Percentiles rank a stretch among this genome's conserved stretches.
Conservation (phyloP, 306 rosid genomes). For the Cucumis cinereus region DNA sequence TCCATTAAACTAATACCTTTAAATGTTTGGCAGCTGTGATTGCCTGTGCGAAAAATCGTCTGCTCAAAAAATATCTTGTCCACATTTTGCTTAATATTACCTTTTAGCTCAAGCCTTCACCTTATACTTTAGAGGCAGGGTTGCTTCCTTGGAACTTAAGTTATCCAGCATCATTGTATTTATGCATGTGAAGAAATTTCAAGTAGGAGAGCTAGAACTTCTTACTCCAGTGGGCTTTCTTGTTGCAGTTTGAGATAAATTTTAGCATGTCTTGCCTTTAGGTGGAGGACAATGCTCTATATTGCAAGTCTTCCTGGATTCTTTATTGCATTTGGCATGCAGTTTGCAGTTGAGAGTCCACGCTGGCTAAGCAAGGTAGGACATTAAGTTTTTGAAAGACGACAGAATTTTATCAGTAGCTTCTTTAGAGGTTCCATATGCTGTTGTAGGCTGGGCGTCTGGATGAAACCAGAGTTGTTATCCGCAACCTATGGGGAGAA, state of each 20-base stretch:
- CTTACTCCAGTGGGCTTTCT: background rate
- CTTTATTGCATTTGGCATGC: slow-evolving; percentile 65
- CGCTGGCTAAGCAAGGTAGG: slow-evolving; percentile 90
- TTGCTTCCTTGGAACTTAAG: background rate
- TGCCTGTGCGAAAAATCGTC: slow-evolving; percentile 1
- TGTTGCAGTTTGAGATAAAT: slow-evolving; percentile 2
- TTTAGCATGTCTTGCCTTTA: slow-evolving; percentile 19
- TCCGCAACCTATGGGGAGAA: slow-evolving; percentile 68
- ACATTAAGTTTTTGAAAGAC: background rate
- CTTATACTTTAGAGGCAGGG: background rate
- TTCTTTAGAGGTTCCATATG: slow-evolving; percentile 3
- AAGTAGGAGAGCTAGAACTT: background rate
- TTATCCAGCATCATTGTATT: background rate
- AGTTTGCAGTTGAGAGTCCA: slow-evolving; percentile 86
- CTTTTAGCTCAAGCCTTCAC: background rate
- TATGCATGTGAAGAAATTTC: background rate
- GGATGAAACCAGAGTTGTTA: slow-evolving; percentile 47
- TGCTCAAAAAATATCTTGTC: background rate
- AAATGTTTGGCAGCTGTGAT: background rate
- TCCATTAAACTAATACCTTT: background rate
- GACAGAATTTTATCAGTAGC: background rate
- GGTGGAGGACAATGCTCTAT: slow-evolving; percentile 92
- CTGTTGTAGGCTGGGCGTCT: slow-evolving; percentile 58
- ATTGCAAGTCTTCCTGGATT: slow-evolving; percentile 73
- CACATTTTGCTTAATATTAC: background rate